Evolutionary conservation across 2,329 filamentous ascomycete species (phyloP).

Genomic region (Penicillium glabrum): DNA sequence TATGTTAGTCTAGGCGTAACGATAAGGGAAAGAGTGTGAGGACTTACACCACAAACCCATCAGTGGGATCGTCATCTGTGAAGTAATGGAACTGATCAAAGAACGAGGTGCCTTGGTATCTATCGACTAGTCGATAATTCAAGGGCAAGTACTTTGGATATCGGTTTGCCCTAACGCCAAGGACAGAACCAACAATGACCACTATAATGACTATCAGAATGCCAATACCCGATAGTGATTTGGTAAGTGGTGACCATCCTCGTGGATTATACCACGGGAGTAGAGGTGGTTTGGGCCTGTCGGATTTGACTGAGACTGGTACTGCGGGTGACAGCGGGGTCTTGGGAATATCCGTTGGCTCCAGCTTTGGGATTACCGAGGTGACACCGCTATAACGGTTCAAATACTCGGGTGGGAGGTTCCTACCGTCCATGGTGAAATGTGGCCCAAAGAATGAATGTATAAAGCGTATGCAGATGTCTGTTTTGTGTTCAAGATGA

Average conservation of each 20-base stretch:
- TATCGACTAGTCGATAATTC: constrained; percentile 43
- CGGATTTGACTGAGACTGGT: constrained; percentile 3
- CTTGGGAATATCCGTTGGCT: constrained; percentile 14
- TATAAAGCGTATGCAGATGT: background rate
- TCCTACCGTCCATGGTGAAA: constrained; percentile 14
- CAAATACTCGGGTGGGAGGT: constrained; percentile 17
- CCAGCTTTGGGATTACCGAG: constrained; percentile 18
- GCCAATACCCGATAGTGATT: constrained; percentile 45
- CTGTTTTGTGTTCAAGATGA: background rate
- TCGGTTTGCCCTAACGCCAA: constrained; percentile 35
- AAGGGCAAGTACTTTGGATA: constrained; percentile 47
- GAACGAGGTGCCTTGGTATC: constrained; percentile 43
- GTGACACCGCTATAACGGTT: constrained; percentile 22
- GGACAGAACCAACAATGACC: constrained; percentile 47
- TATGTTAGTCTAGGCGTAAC: background rate
- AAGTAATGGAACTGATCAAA: constrained; percentile 50
- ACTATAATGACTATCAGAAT: constrained; percentile 48
- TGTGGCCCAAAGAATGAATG: background rate
- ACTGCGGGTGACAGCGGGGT: constrained; percentile 14
- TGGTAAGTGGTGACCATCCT: constrained; percentile 56
- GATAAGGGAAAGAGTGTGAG: too few species aligned
- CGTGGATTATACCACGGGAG: constrained; percentile 48
- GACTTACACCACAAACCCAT: constrained; percentile 47
- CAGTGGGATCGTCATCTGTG: constrained; percentile 44
- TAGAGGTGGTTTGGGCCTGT: background rate